Evolutionary conservation across 768 basidiomycete genomes (phyloP), one percentile per base, ranked within the genome.

Genomic region (Sarcodon aspratus): DNA sequence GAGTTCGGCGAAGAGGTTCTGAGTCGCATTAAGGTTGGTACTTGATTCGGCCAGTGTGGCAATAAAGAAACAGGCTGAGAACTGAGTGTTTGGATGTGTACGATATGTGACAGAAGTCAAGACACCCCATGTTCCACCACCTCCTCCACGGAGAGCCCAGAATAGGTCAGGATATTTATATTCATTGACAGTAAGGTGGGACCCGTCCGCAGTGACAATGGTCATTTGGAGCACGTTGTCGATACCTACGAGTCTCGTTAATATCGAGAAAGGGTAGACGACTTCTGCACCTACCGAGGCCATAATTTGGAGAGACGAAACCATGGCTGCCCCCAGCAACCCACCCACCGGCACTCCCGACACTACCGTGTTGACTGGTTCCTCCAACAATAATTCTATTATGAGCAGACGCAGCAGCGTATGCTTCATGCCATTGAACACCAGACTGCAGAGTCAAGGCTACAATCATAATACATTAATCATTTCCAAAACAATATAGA

Each of bases 301-400:
- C 75, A 51, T 66, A 65, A 7, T 49, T 57, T 1, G 73, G 64
- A 6, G 69, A 60, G 8, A 73, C 49, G 6, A 59, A 53, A 36
- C 69, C 69, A 48, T 77, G 74, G 1, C 75, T 72, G 6, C 71
- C 73, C 10, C 75, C 76, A 31, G 65, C 57, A 3, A 71, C 47
- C 71, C 73, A 78, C 15, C 74, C 76, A 32, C 73, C 74, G 11
- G 68, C 66, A 21, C 73, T 66, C 35, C 73, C 76, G 6, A 77
- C 63, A 6, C 72, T 67, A 17, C 66, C 72, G 6, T 64, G 64
- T 0, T 33, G 10, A 7, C 66, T 66, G 6, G 64, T 15, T 8
- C 70, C 76, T 6, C 78, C 78, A 6, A 77, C 65, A 15, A 78
- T 61, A 42, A 68, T 55, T 5, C 69, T 66, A 0, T 62, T 63